Base-by-base conservation (phyloP, 371 early-diverging fungal species). In the Lichtheimia ramosa region DNA sequence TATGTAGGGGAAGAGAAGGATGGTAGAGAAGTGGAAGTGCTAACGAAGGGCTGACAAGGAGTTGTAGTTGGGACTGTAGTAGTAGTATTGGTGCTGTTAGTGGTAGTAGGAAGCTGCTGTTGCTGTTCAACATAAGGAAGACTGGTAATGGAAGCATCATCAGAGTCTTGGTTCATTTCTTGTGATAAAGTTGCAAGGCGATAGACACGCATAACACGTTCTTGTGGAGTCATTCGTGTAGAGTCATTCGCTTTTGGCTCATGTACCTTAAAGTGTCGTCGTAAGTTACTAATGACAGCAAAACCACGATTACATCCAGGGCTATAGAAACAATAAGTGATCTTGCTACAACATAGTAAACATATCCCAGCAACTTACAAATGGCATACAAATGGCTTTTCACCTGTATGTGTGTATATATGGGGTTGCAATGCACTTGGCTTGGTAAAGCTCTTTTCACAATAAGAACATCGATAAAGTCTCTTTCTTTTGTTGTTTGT, bases 361-460 rank as follows among this genome's bases (percentile, higher is more conserved):
- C 10, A 8, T 34, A 28, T 34, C 10, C 34, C 2, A 8, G 10
- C 10, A 8, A 56, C 52, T 46, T 54, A 63, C 63, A 53, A 28
- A 41, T 54, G 51, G 41, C 63, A 63, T 48, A 28, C 14, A 49
- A 58, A 57, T 12, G 63, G 63, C 48, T 63, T 63, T 23, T 63
- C 63, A 1, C 63, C 63, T 2, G 63, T 63, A 25, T 63, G 63
- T 1, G 63, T 58, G 24, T 58, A 53, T 1, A 53, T 58, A 24
- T 63, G 63, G 12, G 58, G 34, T 18, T 48, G 41, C 13, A 63
- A 43, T 2, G 58, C 63, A 27, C 58, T 63, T 5, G 63, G 53
- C 41, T 57, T 56, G 28, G 58, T 27, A 24, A 63, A 63, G 7
- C 34, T 18, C 48, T 63, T 63, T 18, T 34, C 24, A 40, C 63